Evolutionary conservation across 768 basidiomycete species (phyloP).

Genomic region (Lactarius hatsudake): DNA sequence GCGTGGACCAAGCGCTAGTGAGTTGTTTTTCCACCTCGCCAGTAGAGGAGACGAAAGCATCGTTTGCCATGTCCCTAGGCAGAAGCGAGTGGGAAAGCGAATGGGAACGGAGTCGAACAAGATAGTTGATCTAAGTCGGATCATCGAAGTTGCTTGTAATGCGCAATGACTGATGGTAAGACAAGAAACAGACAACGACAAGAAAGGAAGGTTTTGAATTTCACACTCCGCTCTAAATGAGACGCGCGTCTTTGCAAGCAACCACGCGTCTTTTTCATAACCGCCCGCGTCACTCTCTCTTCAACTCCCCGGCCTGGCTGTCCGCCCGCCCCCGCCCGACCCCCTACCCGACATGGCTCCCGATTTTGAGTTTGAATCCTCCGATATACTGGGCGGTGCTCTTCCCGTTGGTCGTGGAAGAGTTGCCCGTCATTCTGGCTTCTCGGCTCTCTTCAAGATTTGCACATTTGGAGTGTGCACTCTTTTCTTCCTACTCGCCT

Average conservation of each 20-base stretch:
- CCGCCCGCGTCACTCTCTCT: slow-evolving; percentile 12
- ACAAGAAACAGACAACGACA: not conserved
- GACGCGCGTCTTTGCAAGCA: slow-evolving; percentile 1
- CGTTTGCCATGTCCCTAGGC: slow-evolving; percentile 73
- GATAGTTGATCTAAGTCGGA: slow-evolving; percentile 17
- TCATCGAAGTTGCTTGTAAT: not conserved
- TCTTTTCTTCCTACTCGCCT: slow-evolving; percentile 32
- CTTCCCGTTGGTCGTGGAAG: slow-evolving; percentile 31
- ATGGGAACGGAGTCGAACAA: slow-evolving; percentile 44
- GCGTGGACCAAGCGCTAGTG: slow-evolving; percentile 62
- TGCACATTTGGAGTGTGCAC: slow-evolving; percentile 20
- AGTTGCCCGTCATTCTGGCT: slow-evolving; percentile 20
- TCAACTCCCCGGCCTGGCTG: slow-evolving; percentile 4
- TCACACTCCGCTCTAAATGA: slow-evolving; percentile 20
- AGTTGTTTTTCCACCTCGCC: slow-evolving; percentile 63
- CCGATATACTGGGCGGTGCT: slow-evolving; percentile 68
- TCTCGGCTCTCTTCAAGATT: slow-evolving; percentile 24
- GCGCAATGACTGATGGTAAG: not conserved
- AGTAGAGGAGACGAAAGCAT: slow-evolving; percentile 78
- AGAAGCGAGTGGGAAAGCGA: slow-evolving; percentile 55
- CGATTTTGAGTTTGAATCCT: slow-evolving; percentile 47
- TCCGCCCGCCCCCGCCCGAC: slow-evolving; percentile 29
- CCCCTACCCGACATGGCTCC: slow-evolving; percentile 46
- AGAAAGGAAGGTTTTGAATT: not conserved
- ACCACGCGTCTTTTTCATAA: slow-evolving; percentile 16